phyloP scores from a whole-genome alignment of 1,139 yeast species.

The Candida sp. region DNA sequence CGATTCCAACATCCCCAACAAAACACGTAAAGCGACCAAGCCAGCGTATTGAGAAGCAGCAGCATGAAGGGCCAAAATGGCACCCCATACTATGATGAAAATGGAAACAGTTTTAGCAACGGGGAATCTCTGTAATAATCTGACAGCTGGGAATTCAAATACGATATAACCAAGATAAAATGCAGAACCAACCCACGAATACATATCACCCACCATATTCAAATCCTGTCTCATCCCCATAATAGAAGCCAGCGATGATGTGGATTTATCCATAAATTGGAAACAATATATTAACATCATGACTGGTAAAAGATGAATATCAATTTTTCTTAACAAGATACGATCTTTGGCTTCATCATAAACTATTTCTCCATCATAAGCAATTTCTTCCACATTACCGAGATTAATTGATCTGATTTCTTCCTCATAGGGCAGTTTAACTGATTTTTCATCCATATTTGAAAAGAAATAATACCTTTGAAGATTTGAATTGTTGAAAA shows the following conservation, averaged over 20 bases:
- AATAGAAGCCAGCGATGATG: constrained; percentile 58
- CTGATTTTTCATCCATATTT: too few relatives aligned
- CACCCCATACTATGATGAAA: constrained; percentile 28
- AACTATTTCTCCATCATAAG: constrained; percentile 10
- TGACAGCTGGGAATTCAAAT: constrained; percentile 45
- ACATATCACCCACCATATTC: constrained; percentile 48
- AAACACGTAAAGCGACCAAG: constrained; percentile 25
- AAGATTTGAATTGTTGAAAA: too few relatives aligned
- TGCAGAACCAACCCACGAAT: constrained; percentile 56
- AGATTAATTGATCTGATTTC: too few relatives aligned
- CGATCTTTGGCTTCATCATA: constrained; percentile 14
- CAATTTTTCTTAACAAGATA: constrained; percentile 42
- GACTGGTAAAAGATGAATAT: constrained; percentile 50
- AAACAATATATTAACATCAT: constrained; percentile 53
- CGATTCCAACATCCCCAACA: constrained; percentile 55
- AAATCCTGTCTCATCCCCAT: constrained; percentile 52
- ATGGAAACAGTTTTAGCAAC: constrained; percentile 22
- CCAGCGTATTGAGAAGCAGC: constrained; percentile 25
- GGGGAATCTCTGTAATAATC: constrained; percentile 34
- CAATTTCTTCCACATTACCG: too few relatives aligned
- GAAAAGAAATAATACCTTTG: too few relatives aligned
- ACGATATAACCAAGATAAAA: constrained; percentile 52
- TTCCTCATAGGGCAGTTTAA: too few relatives aligned
- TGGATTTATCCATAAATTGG: constrained; percentile 65
- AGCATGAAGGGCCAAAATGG: constrained; percentile 23